Base-by-base conservation (phyloP, 192 early-diverging fungal species). In the Coemansia sp. region DNA sequence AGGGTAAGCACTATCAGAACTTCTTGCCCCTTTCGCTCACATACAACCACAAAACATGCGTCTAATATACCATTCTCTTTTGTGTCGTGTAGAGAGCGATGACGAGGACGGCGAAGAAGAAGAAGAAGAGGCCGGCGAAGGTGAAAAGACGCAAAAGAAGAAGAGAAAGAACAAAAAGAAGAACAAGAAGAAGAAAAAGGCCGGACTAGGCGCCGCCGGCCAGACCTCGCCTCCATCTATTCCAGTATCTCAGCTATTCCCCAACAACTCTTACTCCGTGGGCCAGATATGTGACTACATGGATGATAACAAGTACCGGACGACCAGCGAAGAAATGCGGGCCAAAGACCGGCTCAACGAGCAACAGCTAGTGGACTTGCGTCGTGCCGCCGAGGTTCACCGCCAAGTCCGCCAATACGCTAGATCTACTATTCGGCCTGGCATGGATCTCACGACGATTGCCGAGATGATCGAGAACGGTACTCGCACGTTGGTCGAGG, bases 401-500 rank as follows among this genome's bases (percentile, higher is more conserved):
- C 89, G 95, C 70, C 86, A 92, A 55, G 97, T 98, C 5, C 92
- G 97, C 31, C 63, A 76, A 51, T 93, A 96, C 74, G 95, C 90
- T 25, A 88, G 86, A 41, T 82, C 87, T 50, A 80, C 77, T 42
- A 93, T 99, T 73, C 93, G 93, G 80, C 96, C 97, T 25, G 97
- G 97, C 36, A 94, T 99, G 92, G 86, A 89, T 15, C 91, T 97
- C 92, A 95, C 91, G 32, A 94, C 95, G 8, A 93, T 99, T 68
- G 85, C 86, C 31, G 94, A 99, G 71, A 77, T 89, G 79, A 96
- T 98, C 64, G 97, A 99, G 74, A 97, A 98, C 67, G 94, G 94
- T 21, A 95, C 93, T 3, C 88, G 96, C n/a, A 86, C 86, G 17
- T 81, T 98, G 51, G 85, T 97, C 32, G 91, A 96, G 73, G 96